Percentiles rank a stretch among this genome's conserved stretches.
These are phyloP conservation scores for Elsinoe perseae DNA, from an alignment of 2,329 filamentous ascomycete species.

Conservation along the genomic window DNA sequence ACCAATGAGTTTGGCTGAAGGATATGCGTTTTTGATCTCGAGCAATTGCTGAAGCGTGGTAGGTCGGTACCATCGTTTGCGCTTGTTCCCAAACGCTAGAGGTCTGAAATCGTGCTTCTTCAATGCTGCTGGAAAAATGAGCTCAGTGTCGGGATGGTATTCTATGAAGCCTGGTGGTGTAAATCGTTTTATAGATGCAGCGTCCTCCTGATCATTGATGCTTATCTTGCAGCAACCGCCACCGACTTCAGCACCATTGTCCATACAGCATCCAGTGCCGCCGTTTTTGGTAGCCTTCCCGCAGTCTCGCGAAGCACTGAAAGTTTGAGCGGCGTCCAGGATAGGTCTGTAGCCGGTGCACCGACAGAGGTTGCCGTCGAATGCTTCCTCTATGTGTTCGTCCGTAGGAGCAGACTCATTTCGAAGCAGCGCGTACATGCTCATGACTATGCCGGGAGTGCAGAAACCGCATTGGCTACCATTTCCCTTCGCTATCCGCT, in stretches of 20 bases:
- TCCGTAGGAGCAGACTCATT: slow-evolving; percentile 73
- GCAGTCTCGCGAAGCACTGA: slow-evolving; percentile 55
- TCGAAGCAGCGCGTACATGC: slow-evolving; percentile 81
- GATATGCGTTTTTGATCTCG: slow-evolving; percentile 80
- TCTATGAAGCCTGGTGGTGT: slow-evolving; percentile 87
- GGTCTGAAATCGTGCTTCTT: slow-evolving; percentile 76
- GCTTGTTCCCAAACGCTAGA: slow-evolving; percentile 85
- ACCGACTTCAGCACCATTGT: slow-evolving; percentile 37
- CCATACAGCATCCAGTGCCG: slow-evolving; percentile 65
- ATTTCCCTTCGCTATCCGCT: slow-evolving; percentile 82
- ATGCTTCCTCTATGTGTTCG: slow-evolving; percentile 86
- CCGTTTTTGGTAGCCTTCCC: slow-evolving; percentile 51
- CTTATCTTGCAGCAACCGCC: slow-evolving; percentile 27
- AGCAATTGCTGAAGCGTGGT: slow-evolving; percentile 79
- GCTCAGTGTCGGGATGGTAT: slow-evolving; percentile 85
- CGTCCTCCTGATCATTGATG: slow-evolving; percentile 33
- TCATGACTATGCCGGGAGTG: slow-evolving; percentile 96
- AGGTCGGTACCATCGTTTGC: slow-evolving; percentile 87
- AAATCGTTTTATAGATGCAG: slow-evolving; percentile 53
- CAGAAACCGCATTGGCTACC: slow-evolving; percentile 95
- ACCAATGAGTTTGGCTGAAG: slow-evolving; percentile 86
- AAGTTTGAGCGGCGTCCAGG: slow-evolving; percentile 85
- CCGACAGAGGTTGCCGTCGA: slow-evolving; percentile 90
- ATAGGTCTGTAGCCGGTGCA: slow-evolving; percentile 96
- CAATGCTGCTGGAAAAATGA: slow-evolving; percentile 85